A percentile compares a stretch with the other conserved stretches of the same genome.
phyloP scores from a whole-genome alignment of 306 rosid species.

The Rosa chinensis region DNA sequence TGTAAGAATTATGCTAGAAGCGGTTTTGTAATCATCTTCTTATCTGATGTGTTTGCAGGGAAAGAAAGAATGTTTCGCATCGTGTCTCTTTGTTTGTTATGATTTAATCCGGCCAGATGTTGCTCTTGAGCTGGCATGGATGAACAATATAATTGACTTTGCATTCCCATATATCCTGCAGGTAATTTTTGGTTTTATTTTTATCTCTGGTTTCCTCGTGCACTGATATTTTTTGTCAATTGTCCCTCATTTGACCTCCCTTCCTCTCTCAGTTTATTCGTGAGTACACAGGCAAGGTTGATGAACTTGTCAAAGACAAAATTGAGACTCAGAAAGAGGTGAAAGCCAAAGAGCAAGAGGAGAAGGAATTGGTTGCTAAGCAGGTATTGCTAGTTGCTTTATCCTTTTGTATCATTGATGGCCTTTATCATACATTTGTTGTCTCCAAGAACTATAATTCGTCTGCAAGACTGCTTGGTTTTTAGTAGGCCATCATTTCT shows the following conservation, averaged over 20 bases:
- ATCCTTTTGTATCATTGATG: neutral
- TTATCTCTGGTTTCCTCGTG: neutral
- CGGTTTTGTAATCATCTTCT: constrained; percentile 5
- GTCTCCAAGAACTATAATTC: neutral
- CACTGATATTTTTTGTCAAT: neutral
- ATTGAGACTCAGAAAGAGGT: constrained; percentile 74
- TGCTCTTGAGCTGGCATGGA: constrained; percentile 94
- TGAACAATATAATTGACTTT: constrained; percentile 84
- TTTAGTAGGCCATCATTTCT: neutral
- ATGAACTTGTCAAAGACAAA: constrained; percentile 84
- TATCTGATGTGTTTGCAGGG: constrained; percentile 56
- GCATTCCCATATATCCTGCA: constrained; percentile 88
- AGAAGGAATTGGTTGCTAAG: constrained; percentile 83
- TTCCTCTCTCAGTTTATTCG: constrained; percentile 65
- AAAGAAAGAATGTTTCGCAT: constrained; percentile 95
- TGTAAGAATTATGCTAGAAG: neutral
- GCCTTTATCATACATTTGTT: neutral
- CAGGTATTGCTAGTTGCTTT: constrained; percentile 50
- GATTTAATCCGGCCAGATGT: constrained; percentile 84
- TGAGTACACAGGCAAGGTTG: constrained; percentile 90
- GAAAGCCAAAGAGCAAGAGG: constrained; percentile 80
- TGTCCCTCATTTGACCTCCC: constrained; percentile 8
- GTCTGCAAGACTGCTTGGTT: neutral
- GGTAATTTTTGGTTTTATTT: constrained; percentile 39
- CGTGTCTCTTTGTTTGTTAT: constrained; percentile 95